Evolutionary conservation across 768 basidiomycete species (phyloP).

Genomic region (Clavaria fumosa): DNA sequence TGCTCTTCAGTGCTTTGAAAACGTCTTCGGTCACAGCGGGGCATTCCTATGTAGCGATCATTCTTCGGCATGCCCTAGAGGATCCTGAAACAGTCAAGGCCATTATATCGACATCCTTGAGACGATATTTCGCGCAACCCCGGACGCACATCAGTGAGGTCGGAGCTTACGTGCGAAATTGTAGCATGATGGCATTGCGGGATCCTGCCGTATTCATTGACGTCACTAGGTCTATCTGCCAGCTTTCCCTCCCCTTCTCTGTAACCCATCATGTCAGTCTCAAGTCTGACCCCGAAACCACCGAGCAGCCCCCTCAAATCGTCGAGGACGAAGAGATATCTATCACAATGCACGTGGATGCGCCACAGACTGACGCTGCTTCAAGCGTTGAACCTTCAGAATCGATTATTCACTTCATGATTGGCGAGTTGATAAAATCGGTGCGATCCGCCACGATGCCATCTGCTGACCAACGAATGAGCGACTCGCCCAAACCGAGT

Average conservation of each 20-base stretch:
- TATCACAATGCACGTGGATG: conserved; percentile 49
- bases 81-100: conserved; percentile 45
- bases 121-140: conserved; percentile 61
- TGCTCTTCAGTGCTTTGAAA: conserved; percentile 55
- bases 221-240: conserved; percentile 53
- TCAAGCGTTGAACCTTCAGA: conserved; percentile 34
- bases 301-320: conserved; percentile 13
- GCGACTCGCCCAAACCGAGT: conserved; percentile 9
- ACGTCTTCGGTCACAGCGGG: conserved; percentile 46
- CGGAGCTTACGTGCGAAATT: conserved; percentile 55
- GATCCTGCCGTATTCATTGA: conserved; percentile 66
- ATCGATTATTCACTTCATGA: conserved; percentile 49
- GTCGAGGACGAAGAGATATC: conserved; percentile 15
- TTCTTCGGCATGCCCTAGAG: conserved; percentile 87
- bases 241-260: conserved; percentile 52
- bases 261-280: conserved; percentile 41
- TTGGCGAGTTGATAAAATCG: conserved; percentile 52
- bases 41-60: conserved; percentile 72
- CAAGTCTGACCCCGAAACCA: conserved; percentile 22
- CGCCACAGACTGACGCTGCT: conserved; percentile 13
- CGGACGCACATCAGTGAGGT: conserved; percentile 56
- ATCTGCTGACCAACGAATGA: conserved; percentile 10
- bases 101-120: conserved; percentile 74
- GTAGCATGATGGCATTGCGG: conserved; percentile 67
- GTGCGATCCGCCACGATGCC: conserved; percentile 31